Conservation (phyloP, 345 rosid genomes). For the Syzygium aromaticum region DNA sequence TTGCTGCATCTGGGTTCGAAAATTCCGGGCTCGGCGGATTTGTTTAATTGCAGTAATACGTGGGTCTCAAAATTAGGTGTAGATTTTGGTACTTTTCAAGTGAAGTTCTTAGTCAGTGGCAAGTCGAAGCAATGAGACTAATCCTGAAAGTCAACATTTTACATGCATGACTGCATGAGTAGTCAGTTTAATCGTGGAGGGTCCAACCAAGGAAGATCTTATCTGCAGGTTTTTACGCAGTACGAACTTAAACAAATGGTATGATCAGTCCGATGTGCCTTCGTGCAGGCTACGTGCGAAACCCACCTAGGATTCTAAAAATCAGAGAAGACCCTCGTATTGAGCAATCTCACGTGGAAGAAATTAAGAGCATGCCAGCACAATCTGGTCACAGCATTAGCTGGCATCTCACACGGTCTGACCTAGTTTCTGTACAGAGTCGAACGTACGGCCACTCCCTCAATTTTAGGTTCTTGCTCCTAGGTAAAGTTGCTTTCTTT, state of each 20-base stretch:
- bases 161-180: not conserved
- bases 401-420: not conserved
- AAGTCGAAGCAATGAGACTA: not conserved
- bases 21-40: not conserved
- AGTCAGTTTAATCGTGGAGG: not conserved
- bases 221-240: not conserved
- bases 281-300: not conserved
- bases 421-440: not conserved
- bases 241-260: not conserved
- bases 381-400: not conserved
- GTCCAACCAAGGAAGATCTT: not conserved
- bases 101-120: not conserved
- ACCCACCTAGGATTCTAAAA: not conserved
- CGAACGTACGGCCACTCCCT: not conserved
- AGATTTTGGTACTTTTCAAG: not conserved
- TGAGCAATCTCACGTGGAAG: not conserved
- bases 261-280: not conserved
- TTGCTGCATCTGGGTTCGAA: not conserved
- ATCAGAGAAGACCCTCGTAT: not conserved
- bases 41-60: not conserved
- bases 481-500: not conserved
- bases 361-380: not conserved
- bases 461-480: not conserved
- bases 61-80: not conserved
- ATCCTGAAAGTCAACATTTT: not conserved